These are phyloP conservation scores for Perkinsus chesapeaki DNA, from an alignment of 169 alveolate species.

Conservation along the genomic window DNA sequence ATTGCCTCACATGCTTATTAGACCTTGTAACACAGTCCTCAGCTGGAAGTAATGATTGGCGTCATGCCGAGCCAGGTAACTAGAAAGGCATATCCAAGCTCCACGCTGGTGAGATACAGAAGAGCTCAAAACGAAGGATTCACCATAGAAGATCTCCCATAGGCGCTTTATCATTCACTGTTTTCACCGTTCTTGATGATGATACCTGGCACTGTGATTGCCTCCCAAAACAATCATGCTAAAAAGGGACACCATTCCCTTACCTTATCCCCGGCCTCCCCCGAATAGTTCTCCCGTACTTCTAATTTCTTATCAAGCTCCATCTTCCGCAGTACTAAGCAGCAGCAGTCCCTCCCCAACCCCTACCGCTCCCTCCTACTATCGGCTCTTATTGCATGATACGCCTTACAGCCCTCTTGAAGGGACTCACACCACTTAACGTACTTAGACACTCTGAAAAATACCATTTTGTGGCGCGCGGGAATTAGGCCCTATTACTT, in stretches of 20 bases:
- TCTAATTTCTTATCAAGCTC: not conserved
- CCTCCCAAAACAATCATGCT: not conserved
- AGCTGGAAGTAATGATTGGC: not conserved
- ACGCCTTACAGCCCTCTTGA: not conserved
- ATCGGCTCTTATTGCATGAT: not conserved
- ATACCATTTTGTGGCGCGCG: not conserved
- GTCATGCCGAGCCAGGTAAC: not conserved
- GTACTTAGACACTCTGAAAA: not conserved
- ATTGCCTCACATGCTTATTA: not conserved
- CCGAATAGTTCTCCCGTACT: not conserved
- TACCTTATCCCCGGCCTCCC: not conserved
- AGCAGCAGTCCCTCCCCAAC: not conserved
- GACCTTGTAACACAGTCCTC: not conserved
- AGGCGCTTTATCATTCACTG: not conserved
- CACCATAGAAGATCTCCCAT: not conserved
- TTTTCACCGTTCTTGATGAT: not conserved
- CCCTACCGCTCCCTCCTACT: not conserved
- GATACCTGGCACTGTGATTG: not conserved
- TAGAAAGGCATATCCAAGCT: not conserved
- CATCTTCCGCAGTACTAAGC: not conserved
- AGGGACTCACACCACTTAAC: not conserved
- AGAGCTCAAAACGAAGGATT: not conserved
- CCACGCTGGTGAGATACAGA: not conserved
- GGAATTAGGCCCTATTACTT: not conserved
- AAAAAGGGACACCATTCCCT: not conserved